A percentile compares a stretch with the other conserved stretches of the same genome.
These are phyloP conservation scores for Pichia scutulata DNA, from an alignment of 805 yeast genomes.

Conservation along the genomic window DNA sequence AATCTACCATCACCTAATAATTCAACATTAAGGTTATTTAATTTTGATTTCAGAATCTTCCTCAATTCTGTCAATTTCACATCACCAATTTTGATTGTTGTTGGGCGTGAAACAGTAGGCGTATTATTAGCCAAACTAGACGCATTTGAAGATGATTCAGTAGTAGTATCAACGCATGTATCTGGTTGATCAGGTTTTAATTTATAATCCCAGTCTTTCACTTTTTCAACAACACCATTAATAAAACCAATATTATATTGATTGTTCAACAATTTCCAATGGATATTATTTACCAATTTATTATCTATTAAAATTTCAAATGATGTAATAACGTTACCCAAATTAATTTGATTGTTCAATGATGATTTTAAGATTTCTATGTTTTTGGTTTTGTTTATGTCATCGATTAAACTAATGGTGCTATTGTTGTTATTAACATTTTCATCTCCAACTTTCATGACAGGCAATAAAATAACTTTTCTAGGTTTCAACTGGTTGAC, in stretches of 20 bases:
- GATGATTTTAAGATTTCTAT: constrained; percentile 25
- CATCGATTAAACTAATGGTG: constrained; percentile 9
- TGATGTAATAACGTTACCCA: constrained; percentile 46
- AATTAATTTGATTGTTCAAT: constrained; percentile 35
- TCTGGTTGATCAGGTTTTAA: neutral
- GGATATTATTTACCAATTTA: constrained; percentile 46
- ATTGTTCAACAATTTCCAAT: constrained; percentile 82
- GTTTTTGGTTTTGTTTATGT: constrained; percentile 14
- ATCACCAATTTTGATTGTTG: constrained; percentile 57
- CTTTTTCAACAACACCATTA: constrained; percentile 46
- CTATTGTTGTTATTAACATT: constrained; percentile 13
- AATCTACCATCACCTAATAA: constrained; percentile 90
- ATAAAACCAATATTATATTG: constrained; percentile 80
- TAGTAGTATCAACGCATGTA: neutral
- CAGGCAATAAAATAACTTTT: constrained; percentile 46
- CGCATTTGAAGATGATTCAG: neutral
- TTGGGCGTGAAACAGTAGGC: neutral
- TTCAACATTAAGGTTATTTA: constrained; percentile 65
- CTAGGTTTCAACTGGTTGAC: constrained; percentile 74
- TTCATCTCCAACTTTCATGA: constrained; percentile 12
- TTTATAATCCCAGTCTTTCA: constrained; percentile 12
- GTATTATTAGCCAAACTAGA: too few species aligned
- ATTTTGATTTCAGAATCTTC: constrained; percentile 39
- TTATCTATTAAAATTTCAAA: constrained; percentile 66
- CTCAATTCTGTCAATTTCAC: constrained; percentile 75